A percentile compares a stretch with the other conserved stretches of the same genome.
Evolutionary conservation across 148 eudicot genomes (phyloP).

Genomic region (Heliosperma pusillum): DNA sequence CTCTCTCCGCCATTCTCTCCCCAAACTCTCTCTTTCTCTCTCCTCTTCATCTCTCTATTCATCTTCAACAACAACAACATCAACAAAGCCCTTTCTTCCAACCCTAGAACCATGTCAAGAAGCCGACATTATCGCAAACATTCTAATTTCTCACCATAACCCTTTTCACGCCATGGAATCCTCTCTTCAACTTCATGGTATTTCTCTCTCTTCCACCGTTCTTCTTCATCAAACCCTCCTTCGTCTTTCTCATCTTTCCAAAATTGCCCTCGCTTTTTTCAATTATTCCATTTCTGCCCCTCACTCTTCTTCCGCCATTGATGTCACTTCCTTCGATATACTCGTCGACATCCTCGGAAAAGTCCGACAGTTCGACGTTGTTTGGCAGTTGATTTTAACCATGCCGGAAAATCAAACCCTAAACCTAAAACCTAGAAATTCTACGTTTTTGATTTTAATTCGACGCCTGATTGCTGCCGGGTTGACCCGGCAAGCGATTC

Average conservation of each 20-base stretch:
- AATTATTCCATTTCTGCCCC: slow-evolving; percentile 34
- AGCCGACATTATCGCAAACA: slow-evolving; percentile 53
- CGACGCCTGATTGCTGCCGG: slow-evolving; percentile 67
- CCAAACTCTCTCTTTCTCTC: not conserved
- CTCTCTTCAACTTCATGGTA: slow-evolving; percentile 79
- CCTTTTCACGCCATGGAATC: slow-evolving; percentile 91
- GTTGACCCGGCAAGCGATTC: slow-evolving; percentile 65
- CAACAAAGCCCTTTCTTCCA: slow-evolving; percentile 47
- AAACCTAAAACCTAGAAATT: slow-evolving; percentile 36
- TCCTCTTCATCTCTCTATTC: not conserved
- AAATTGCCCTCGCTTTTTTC: slow-evolving; percentile 75
- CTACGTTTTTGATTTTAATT: slow-evolving; percentile 54
- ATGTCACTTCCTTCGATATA: slow-evolving; percentile 42
- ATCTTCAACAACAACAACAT: slow-evolving; percentile 4
- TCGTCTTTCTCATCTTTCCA: slow-evolving; percentile 61
- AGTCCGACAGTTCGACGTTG: slow-evolving; percentile 78
- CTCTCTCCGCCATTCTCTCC: not conserved
- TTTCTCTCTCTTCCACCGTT: slow-evolving; percentile 41
- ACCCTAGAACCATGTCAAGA: slow-evolving; percentile 39
- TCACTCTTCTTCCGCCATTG: slow-evolving; percentile 28
- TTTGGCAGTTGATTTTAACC: slow-evolving; percentile 62
- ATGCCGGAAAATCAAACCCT: slow-evolving; percentile 42
- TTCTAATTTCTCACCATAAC: slow-evolving; percentile 81
- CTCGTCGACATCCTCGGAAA: slow-evolving; percentile 57
- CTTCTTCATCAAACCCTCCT: slow-evolving; percentile 78